phyloP scores from a whole-genome alignment of 1,139 yeast genomes.

The Yamadazyma spencermartinsiae region DNA sequence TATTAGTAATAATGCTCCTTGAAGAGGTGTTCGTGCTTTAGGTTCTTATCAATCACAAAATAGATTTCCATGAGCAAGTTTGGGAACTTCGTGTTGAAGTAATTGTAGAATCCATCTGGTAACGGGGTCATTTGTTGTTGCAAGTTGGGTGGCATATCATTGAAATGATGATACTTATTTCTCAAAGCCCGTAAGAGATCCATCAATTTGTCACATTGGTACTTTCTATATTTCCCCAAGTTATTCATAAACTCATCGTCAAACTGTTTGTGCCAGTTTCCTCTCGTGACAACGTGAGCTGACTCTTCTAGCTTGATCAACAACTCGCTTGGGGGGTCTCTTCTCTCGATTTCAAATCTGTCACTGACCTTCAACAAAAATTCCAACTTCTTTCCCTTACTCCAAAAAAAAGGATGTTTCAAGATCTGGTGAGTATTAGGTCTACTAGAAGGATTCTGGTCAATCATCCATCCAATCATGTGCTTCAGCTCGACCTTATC shows the following conservation, averaged over 20 bases:
- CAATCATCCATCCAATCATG: conserved; percentile 71
- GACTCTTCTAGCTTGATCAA: conserved; percentile 59
- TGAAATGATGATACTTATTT: conserved; percentile 90
- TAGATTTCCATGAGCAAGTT: conserved; percentile 74
- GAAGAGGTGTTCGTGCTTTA: conserved; percentile 63
- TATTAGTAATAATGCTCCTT: no score
- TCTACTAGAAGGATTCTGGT: conserved; percentile 63
- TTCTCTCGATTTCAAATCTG: conserved; percentile 79
- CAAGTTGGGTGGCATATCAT: conserved; percentile 74
- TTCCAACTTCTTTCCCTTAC: conserved; percentile 69
- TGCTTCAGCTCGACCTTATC: conserved; percentile 69
- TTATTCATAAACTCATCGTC: conserved; percentile 74
- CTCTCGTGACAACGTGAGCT: conserved; percentile 53
- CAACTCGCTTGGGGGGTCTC: conserved; percentile 82
- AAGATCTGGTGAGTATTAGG: conserved; percentile 71
- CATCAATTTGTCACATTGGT: conserved; percentile 73
- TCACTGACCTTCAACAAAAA: conserved; percentile 87
- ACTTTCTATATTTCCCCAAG: conserved; percentile 87
- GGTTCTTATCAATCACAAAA: conserved; percentile 56
- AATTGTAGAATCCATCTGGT: conserved; percentile 80
- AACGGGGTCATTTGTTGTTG: conserved; percentile 67
- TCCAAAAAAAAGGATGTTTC: conserved; percentile 90
- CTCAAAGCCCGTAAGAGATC: conserved; percentile 87
- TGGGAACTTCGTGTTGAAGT: conserved; percentile 77
- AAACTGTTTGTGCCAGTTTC: conserved; percentile 79